Evolutionary conservation across 306 rosid genomes (phyloP).

Genomic region (Rosa chinensis): DNA sequence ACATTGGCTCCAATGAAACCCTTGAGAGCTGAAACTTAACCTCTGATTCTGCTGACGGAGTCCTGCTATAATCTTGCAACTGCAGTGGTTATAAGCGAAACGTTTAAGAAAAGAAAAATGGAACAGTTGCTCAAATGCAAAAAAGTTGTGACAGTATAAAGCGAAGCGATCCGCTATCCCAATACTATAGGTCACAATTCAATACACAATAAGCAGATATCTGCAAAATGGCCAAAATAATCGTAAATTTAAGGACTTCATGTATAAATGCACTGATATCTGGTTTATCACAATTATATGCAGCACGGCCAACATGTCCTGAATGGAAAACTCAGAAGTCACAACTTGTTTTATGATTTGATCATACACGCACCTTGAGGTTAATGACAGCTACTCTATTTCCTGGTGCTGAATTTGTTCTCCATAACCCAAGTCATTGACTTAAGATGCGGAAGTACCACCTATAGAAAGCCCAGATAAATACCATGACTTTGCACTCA

Average conservation of each 20-base stretch:
- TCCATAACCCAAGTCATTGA: conserved; percentile 99
- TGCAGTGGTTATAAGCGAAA: conserved; percentile 39
- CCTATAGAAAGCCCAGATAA: conserved; percentile 45
- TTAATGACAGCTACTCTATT: conserved; percentile 82
- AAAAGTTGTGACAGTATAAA: conserved; percentile 22
- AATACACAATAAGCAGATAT: neutral
- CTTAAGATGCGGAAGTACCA: conserved; percentile 83
- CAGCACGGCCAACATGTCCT: neutral
- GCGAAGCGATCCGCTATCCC: neutral
- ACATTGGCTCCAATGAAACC: conserved; percentile 81
- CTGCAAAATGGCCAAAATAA: neutral
- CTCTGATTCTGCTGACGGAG: conserved; percentile 72
- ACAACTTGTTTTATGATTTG: conserved; percentile 12
- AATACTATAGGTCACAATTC: neutral
- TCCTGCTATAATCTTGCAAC: conserved; percentile 82
- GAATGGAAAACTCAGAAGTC: neutral
- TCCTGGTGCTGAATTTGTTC: conserved; percentile 75
- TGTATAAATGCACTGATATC: neutral
- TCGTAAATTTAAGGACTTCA: neutral
- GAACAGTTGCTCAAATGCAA: neutral
- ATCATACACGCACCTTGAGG: conserved; percentile 60
- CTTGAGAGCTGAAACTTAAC: conserved; percentile 90
- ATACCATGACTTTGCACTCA: conserved; percentile 21
- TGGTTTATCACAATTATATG: neutral
- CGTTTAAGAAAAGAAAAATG: neutral